A percentile compares a stretch with the other conserved stretches of the same genome.
phyloP scores from a whole-genome alignment of 2,329 filamentous ascomycete species.

The Fusarium lyarnte region DNA sequence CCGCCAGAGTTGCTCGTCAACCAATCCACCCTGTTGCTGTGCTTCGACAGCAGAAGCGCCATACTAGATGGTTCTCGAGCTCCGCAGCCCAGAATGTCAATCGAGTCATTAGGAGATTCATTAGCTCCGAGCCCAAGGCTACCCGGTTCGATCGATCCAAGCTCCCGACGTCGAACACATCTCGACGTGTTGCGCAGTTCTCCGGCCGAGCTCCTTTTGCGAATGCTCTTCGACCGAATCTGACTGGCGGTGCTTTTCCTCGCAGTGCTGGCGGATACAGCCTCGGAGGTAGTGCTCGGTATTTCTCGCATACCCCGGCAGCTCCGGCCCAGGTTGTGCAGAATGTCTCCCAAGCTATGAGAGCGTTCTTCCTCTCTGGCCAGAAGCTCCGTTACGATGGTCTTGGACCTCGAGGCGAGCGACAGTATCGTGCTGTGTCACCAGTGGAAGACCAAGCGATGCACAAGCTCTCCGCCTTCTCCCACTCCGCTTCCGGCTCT shows the following conservation, averaged over 20 bases:
- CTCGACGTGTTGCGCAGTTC: constrained; percentile 65
- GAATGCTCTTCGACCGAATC: constrained; percentile 86
- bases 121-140: constrained; percentile 54
- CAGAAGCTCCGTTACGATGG: constrained; percentile 91
- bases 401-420: constrained; percentile 75
- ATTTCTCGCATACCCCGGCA: constrained; percentile 90
- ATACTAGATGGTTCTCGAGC: constrained; percentile 60
- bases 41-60: constrained; percentile 58
- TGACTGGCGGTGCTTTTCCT: constrained; percentile 86
- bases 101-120: constrained; percentile 60
- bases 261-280: constrained; percentile 91
- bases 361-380: constrained; percentile 91
- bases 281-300: constrained; percentile 77
- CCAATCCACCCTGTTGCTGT: constrained; percentile 64
- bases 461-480: constrained; percentile 70
- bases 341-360: constrained; percentile 92
- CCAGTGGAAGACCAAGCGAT: constrained; percentile 77
- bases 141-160: constrained; percentile 58
- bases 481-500: constrained; percentile 72
- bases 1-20: constrained; percentile 54
- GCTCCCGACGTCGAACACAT: constrained; percentile 60
- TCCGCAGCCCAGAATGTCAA: constrained; percentile 54
- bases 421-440: constrained; percentile 81
- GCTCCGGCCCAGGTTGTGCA: constrained; percentile 90
- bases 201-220: constrained; percentile 86